Base-by-base conservation (phyloP, 164 flowering plant species). In the Magnolia sinica region DNA sequence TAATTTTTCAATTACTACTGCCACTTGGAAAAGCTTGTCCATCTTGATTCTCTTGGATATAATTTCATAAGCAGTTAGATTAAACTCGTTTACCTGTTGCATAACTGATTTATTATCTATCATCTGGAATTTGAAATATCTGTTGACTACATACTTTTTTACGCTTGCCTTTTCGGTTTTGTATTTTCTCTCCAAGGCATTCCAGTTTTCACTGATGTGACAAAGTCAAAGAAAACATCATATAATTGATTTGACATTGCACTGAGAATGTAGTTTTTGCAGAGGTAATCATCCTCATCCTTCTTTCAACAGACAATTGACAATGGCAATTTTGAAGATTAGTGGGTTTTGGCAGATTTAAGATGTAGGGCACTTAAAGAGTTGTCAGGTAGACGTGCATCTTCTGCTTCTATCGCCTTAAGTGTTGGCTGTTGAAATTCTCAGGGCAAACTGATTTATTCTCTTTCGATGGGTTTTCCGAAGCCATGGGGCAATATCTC, bases 121-220 rank as follows among this genome's bases (percentile, higher is more conserved):
- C 78, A 74, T 74, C 63, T 77, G 64, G 20, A 3, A 77, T 2
- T 55, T 31, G 4, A 81, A 29, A 19, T 59, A 74, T 1, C 71
- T 55, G 27, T 75, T 77, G 7, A 55, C 72, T 13, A n/a, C 76
- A 68, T 74, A 81, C 22, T 81, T 81, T 58, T 81, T 77, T 1
- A 74, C 6, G 0, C 73, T 50, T 5, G 80, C 78, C 10, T 81
- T 80, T 29, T 81, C 31, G 4, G 68, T 77, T 7, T 81, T 75
- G 50, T 76, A 74, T 67, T 77, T 71, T 74, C 45, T 37, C 45
- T 37, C 45, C 0, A 37, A 37, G 45, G 7, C 45, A 37, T 37
- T 5, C 45, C 7, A 37, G 45, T 37, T 37, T 37, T 5, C 7
- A 7, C 45, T 37, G 31, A 31, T 4, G 16, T 49, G 61, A n/a